Evolutionary conservation across 2,329 filamentous ascomycete species (phyloP).

Genomic region (Talaromyces verruculosus): DNA sequence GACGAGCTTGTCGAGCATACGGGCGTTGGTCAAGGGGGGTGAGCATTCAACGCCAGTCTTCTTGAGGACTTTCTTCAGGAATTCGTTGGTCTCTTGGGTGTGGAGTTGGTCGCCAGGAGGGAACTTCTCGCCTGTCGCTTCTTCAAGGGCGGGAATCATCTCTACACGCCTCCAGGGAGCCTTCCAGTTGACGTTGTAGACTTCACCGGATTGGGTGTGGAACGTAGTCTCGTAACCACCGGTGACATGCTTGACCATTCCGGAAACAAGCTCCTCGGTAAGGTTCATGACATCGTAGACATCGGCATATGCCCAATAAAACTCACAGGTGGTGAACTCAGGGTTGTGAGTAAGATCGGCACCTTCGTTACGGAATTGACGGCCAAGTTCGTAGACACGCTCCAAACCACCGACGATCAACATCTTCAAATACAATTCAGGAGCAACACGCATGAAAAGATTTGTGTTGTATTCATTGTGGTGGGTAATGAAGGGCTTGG

Average conservation of each 20-base stretch:
- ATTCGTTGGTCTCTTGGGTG: constrained; percentile 83
- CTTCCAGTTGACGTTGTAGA: constrained; percentile 93
- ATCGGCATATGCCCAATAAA: constrained; percentile 92
- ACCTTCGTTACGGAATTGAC: constrained; percentile 92
- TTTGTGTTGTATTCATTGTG: constrained; percentile 96
- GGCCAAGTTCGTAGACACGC: constrained; percentile 92
- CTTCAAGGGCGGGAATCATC: constrained; percentile 93
- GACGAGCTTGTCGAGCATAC: constrained; percentile 93
- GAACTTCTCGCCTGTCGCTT: constrained; percentile 89
- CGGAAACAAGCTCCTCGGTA: constrained; percentile 90
- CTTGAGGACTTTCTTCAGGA: constrained; percentile 78
- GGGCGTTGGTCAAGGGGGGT: constrained; percentile 85
- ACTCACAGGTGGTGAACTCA: constrained; percentile 96
- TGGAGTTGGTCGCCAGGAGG: constrained; percentile 85
- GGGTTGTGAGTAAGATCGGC: constrained; percentile 95
- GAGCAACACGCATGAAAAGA: constrained; percentile 91
- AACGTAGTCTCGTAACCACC: constrained; percentile 83
- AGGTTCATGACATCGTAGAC: constrained; percentile 86
- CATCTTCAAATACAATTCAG: constrained; percentile 96
- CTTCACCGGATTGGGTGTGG: constrained; percentile 81
- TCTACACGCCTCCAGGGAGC: constrained; percentile 89
- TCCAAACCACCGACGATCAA: constrained; percentile 89
- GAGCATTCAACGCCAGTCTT: constrained; percentile 90
- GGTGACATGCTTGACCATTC: constrained; percentile 83
- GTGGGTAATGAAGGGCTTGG: constrained; percentile 90